These are phyloP conservation scores for Peronospora tabacina DNA, from an alignment of 352 stramenopile species.

Conservation along the genomic window DNA sequence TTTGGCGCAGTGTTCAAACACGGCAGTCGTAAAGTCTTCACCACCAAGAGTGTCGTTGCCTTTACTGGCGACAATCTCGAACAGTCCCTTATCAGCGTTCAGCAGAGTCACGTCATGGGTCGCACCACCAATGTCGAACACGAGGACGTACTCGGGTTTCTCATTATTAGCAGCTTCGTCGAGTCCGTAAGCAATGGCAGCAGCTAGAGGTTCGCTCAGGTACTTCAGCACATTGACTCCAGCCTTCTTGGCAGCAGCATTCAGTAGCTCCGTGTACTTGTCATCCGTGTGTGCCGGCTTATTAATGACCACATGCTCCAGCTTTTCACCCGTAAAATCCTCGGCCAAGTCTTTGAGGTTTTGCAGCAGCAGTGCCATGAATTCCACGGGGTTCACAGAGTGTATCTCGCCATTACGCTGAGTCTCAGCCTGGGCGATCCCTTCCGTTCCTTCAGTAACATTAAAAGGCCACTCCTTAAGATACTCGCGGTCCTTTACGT, in stretches of 20 bases:
- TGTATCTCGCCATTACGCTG: constrained; percentile 62
- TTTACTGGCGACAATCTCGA: constrained; percentile 94
- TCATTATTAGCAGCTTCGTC: constrained; percentile 87
- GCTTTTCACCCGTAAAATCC: constrained; percentile 79
- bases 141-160: constrained; percentile 92
- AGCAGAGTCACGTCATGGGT: constrained; percentile 96
- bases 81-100: constrained; percentile 96
- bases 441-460: constrained; percentile 62
- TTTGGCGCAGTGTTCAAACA: constrained; percentile 95
- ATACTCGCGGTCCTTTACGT: constrained; percentile 73
- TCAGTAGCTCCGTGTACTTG: constrained; percentile 69
- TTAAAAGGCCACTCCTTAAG: constrained; percentile 94
- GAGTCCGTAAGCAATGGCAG: constrained; percentile 97
- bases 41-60: constrained; percentile 94
- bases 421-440: constrained; percentile 55
- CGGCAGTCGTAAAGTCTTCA: constrained; percentile 94
- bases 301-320: constrained; percentile 72
- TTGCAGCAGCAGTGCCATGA: constrained; percentile 66
- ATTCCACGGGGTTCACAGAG: constrained; percentile 67
- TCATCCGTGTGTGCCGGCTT: constrained; percentile 66
- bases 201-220: constrained; percentile 97
- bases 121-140: constrained; percentile 97
- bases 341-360: constrained; percentile 84
- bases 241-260: constrained; percentile 78
- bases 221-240: constrained; percentile 94